Evolutionary conservation across 805 yeast species (phyloP), one percentile per base, ranked within the genome.

Genomic region (Priceomyces medius): DNA sequence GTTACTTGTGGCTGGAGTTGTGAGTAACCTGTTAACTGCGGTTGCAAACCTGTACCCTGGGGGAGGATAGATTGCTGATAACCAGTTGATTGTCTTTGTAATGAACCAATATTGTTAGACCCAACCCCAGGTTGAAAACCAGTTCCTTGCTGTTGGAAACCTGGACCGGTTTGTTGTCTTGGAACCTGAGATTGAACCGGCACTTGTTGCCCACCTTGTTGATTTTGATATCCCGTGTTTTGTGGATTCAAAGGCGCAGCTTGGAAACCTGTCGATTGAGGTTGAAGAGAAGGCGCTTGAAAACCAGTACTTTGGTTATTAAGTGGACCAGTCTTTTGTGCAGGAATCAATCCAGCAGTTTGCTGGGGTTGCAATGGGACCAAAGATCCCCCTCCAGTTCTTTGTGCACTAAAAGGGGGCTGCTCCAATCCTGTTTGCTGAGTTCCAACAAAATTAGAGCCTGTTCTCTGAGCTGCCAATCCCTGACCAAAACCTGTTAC

Each of bases 321-420:
- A 42, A 59, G 47, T 1, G 69, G 63, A 2, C 74, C 74, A 4
- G 73, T 68, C 29, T 55, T 62, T 44, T 69, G 74, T 3, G 67
- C 56, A 4, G 84, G 78, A 36, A 80, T 73, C 29, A 79, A 69
- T n/a, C 77, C 68, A 5, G 90, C 88, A 3, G 93, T 85, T 46
- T 77, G 78, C 58, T 84, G 91, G 12, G 85, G 79, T 47, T 74
- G 81, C 39, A 80, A 66, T 10, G 78, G 68, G 53, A 66, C 51
- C 53, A 68, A 59, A 17, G 69, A 50, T 4, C 73, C 73, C 4
- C 74, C 73, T 2, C 79, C 79, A 6, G 78, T 71, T 41, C 68
- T 56, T 48, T 73, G 79, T 7, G 69, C 51, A 14, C 55, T 53
- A 42, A 56, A 56, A 40, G 66, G 42, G 10, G 51, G 37, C 18